Conservation (phyloP, 2,329 filamentous ascomycete species). For the Ophiostoma pallidulum region DNA sequence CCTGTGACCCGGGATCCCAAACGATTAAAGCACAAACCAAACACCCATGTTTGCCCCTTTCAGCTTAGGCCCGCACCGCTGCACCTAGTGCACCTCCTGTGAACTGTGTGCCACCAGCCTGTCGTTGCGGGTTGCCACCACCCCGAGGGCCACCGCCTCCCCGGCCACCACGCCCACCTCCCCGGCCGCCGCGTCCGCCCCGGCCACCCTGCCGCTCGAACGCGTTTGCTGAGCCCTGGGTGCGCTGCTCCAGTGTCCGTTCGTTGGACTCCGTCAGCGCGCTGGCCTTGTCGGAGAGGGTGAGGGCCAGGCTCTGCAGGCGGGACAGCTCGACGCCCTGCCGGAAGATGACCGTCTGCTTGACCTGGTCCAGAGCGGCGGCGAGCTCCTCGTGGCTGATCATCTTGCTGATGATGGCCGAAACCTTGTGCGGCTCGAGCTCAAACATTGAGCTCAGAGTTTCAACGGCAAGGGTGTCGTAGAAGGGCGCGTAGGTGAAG, state of each 20-base stretch:
- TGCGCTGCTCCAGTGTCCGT: constrained; percentile 91
- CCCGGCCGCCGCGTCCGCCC: constrained; percentile 58
- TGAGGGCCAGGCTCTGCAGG: constrained; percentile 88
- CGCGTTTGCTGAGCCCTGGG: constrained; percentile 87
- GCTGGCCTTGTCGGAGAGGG: constrained; percentile 91
- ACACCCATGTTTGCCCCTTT: too few species aligned
- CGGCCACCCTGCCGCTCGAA: constrained; percentile 87
- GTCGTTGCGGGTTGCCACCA: constrained; percentile 52
- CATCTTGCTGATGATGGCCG: constrained; percentile 97
- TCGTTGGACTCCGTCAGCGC: constrained; percentile 95
- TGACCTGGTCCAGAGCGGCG: constrained; percentile 95
- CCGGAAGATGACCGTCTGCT: constrained; percentile 94
- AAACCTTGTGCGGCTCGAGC: constrained; percentile 78
- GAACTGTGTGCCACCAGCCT: constrained; percentile 68
- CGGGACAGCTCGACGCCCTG: constrained; percentile 97
- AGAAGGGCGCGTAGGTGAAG: constrained; percentile 98
- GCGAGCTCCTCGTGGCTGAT: constrained; percentile 98
- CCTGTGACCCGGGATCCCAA: too few species aligned
- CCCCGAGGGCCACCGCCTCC: constrained; percentile 52
- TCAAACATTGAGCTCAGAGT: constrained; percentile 94
- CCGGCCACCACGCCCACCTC: constrained; percentile 51
- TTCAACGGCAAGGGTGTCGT: constrained; percentile 84
- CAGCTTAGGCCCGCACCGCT: constrained; percentile 48
- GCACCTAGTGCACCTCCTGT: constrained; percentile 70
- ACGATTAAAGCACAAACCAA: not conserved